Conservation (phyloP, 139 green algal genomes). For the Chlamydomonas eustigma region DNA sequence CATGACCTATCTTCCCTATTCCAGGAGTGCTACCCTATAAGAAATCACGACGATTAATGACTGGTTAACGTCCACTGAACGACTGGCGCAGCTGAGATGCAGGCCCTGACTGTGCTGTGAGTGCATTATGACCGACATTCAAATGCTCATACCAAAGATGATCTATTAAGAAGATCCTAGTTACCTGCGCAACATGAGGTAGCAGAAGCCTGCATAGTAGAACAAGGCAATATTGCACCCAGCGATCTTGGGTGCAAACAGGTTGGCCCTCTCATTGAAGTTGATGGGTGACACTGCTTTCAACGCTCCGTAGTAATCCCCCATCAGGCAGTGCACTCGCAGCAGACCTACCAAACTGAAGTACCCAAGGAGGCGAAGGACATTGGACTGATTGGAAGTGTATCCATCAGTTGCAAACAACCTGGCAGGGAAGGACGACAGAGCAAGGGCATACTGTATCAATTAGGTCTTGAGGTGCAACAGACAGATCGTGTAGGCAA, state of each 20-base stretch:
- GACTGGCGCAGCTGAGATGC: no score
- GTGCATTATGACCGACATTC: no score
- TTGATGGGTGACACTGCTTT: constrained; percentile 65
- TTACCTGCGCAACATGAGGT: constrained; percentile 79
- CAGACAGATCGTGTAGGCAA: no score
- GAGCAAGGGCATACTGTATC: background rate
- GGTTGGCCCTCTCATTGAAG: constrained; percentile 56
- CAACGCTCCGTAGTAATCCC: constrained; percentile 71
- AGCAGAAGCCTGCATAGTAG: constrained; percentile 95
- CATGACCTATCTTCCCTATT: no score
- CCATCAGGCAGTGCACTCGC: constrained; percentile 87
- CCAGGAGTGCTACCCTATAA: no score
- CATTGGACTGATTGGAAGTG: constrained; percentile 75
- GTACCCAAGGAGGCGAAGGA: constrained; percentile 94
- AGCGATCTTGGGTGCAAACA: constrained; percentile 74
- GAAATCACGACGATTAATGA: no score
- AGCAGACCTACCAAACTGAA: constrained; percentile 88
- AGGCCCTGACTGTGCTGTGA: no score
- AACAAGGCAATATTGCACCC: constrained; percentile 83
- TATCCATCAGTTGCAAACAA: constrained; percentile 78
- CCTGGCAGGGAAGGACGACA: background rate
- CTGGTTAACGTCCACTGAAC: no score
- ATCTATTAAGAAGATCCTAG: no score
- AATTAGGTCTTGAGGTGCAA: no score
- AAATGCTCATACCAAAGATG: no score